Evolutionary conservation across 1,284 basidiomycete species (phyloP), one percentile per base, ranked within the genome.

Genomic region (Wallemia mellicola): DNA sequence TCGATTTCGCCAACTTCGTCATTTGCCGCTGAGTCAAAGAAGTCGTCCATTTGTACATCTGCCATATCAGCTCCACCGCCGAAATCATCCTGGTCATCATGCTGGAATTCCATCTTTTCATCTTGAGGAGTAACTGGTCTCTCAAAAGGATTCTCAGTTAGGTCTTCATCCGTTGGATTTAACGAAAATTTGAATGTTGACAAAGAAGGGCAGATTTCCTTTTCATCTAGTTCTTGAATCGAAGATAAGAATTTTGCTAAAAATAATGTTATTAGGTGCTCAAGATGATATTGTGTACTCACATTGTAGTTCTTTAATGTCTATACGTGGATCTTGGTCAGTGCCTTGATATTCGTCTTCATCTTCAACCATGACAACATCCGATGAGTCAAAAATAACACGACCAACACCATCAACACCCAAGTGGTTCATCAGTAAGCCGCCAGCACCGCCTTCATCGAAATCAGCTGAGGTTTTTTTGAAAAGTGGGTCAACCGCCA

Each of bases 381-480:
- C 94, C 60, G 89, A 83, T 2, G 91, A 89, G 69, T 98, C 92
- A 66, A 98, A 98, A 28, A 98, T 86, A 57, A 98, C 84, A 61
- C 88, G 76, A 67, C 94, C 76, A 32, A 79, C 79, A 2, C 83
- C 81, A 63, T 94, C 87, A 24, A 79, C 78, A 2, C 85, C 84
- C 48, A 91, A 74, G 66, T 92, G 88, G 67, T 94, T 94, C 86
- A 92, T 89, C 38, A 94, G 73, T 59, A 94, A 70, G 7, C 92
- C 92, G 63, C 87, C 83, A 0, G 92, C 92, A 59, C 92, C 92
- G 54, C 92, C 94, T 70, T 98, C 94, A 69, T 98, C 92, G 68
- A 98, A 98, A 68, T 98, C 94, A 24, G 87, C 94, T 63, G 82
- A 89, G 0, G 94, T 98, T 75, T 98, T 98, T 71, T 81, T 86